phyloP scores from a whole-genome alignment of 257 asterid genomes.

The Solanum virginianum region DNA sequence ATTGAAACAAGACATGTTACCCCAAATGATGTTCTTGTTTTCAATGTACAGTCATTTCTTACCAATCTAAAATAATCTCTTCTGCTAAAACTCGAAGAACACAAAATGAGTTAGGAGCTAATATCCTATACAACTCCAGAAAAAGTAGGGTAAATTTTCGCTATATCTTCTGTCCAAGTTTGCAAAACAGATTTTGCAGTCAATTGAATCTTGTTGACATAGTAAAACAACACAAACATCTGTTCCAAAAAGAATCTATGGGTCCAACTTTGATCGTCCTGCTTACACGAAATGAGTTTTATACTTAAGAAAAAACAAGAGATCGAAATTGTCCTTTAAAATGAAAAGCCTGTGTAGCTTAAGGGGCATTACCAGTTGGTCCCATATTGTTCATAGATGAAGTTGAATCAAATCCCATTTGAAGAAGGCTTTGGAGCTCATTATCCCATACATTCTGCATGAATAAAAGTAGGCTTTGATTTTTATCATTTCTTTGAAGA shows the following conservation, averaged over 20 bases:
- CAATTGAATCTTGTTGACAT: conserved; percentile 13
- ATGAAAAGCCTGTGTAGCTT: background rate
- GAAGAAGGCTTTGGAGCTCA: conserved; percentile 56
- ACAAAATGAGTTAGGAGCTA: conserved; percentile 35
- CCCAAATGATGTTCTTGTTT: conserved; percentile 16
- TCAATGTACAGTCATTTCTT: conserved; percentile 27
- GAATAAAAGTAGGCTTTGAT: background rate
- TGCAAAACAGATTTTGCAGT: conserved; percentile 21
- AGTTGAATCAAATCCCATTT: conserved; percentile 58
- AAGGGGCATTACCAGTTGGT: conserved; percentile 37
- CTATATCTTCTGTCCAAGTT: conserved; percentile 8
- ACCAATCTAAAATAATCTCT: conserved; percentile 33
- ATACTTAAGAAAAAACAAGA: background rate
- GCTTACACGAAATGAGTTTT: background rate
- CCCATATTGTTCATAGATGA: conserved; percentile 37
- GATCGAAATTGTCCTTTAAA: background rate
- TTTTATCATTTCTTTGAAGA: background rate
- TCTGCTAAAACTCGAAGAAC: conserved; percentile 81
- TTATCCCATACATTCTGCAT: conserved; percentile 52
- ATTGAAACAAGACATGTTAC: conserved; percentile 28
- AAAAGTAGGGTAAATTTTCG: conserved; percentile 10
- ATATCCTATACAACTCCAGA: conserved; percentile 51
- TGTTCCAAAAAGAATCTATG: conserved; percentile 12
- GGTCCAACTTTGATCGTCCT: conserved; percentile 47
- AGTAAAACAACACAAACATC: background rate